Conservation (phyloP, 164 flowering plant genomes). For the Berberis vulgaris region DNA sequence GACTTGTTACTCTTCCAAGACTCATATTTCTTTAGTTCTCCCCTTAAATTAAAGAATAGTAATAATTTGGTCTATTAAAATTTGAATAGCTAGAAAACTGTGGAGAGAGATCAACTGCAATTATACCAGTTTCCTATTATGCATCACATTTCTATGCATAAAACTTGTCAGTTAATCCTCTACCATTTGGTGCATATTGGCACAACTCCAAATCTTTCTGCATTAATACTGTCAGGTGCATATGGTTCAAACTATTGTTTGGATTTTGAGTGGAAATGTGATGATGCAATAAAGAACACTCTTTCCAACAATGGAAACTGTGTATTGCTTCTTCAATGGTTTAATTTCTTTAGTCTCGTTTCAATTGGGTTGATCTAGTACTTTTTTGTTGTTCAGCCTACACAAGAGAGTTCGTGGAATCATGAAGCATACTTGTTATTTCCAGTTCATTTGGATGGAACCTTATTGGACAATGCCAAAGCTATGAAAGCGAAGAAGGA, state of each 20-base stretch:
- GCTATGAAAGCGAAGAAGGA: conserved; percentile 76
- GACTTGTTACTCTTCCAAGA: no score
- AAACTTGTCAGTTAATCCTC: no score
- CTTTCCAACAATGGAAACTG: no score
- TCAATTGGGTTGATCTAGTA: not conserved
- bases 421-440: conserved; percentile 95
- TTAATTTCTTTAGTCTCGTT: not conserved
- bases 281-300: no score
- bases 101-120: not conserved
- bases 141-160: not conserved
- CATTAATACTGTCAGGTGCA: no score
- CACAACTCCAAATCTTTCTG: no score
- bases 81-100: not conserved
- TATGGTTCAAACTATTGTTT: no score
- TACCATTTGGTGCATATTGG: no score
- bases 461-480: conserved; percentile 67
- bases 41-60: not conserved
- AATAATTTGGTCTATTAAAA: not conserved
- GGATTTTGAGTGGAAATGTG: no score
- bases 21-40: no score
- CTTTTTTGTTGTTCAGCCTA: conserved; percentile 23
- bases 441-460: conserved; percentile 97
- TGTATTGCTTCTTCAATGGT: not conserved
- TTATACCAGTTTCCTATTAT: not conserved
- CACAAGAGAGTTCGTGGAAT: conserved; percentile 64